These are phyloP conservation scores for Sarcodon aspratus DNA, from an alignment of 768 basidiomycete species.

Conservation along the genomic window DNA sequence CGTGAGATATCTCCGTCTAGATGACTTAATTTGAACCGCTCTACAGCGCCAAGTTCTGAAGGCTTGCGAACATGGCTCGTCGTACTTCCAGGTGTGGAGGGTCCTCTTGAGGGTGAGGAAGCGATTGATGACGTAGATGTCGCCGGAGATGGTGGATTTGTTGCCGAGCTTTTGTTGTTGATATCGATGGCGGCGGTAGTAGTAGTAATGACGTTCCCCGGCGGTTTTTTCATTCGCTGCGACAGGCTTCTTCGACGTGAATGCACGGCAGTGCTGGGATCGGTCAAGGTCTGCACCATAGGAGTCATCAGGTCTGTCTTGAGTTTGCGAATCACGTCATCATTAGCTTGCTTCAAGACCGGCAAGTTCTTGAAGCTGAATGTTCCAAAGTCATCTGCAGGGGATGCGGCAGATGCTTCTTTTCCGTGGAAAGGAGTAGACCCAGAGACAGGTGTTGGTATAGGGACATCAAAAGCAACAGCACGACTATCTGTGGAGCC, in stretches of 20 bases:
- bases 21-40: constrained; percentile 79
- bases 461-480: constrained; percentile 21
- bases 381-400: constrained; percentile 87
- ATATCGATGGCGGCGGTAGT: constrained; percentile 36
- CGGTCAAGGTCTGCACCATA: constrained; percentile 60
- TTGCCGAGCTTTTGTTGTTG: constrained; percentile 34
- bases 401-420: constrained; percentile 32
- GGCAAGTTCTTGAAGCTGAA: constrained; percentile 98
- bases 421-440: constrained; percentile 29
- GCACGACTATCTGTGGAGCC: constrained; percentile 31
- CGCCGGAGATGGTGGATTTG: constrained; percentile 85
- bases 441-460: constrained; percentile 10
- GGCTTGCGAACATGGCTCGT: constrained; percentile 69
- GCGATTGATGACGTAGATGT: constrained; percentile 88
- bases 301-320: constrained; percentile 84
- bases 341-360: constrained; percentile 94
- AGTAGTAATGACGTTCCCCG: constrained; percentile 51
- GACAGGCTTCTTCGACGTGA: constrained; percentile 75
- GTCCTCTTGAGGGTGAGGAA: constrained; percentile 76
- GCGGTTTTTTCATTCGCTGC: constrained; percentile 69
- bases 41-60: constrained; percentile 80
- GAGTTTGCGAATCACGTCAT: constrained; percentile 93
- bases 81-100: constrained; percentile 58
- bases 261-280: constrained; percentile 40
- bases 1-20: constrained; percentile 61